A percentile compares a stretch with the other conserved stretches of the same genome.
These are phyloP conservation scores for Penicillium roqueforti DNA, from an alignment of 495 filamentous ascomycete species.

Conservation along the genomic window DNA sequence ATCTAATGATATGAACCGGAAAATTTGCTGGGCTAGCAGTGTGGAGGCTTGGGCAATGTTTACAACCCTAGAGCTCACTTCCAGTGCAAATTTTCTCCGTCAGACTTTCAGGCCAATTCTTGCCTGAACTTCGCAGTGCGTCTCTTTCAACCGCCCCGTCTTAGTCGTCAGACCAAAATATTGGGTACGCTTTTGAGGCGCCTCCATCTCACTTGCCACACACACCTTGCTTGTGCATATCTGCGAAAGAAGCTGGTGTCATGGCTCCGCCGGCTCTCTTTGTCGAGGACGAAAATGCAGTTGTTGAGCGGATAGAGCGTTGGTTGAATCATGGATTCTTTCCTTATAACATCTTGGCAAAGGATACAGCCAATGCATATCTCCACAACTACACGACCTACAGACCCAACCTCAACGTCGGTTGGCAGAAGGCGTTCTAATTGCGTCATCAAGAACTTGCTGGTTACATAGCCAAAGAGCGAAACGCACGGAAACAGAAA, in stretches of 20 bases:
- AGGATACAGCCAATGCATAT: conserved; percentile 1
- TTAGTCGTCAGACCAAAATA: too few relatives aligned
- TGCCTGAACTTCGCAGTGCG: neutral
- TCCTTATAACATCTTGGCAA: neutral
- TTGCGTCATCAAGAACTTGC: neutral
- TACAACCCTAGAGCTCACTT: too few relatives aligned
- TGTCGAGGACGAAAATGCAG: neutral
- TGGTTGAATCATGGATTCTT: neutral
- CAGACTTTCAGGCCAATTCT: neutral
- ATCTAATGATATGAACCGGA: neutral
- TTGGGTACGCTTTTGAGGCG: neutral
- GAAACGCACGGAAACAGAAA: neutral
- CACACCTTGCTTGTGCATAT: neutral
- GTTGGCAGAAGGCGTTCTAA: neutral
- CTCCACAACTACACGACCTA: neutral
- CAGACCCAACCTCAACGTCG: neutral
- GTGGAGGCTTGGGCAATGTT: neutral
- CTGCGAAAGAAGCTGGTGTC: neutral
- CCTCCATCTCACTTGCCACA: neutral
- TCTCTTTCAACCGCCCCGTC: too few relatives aligned
- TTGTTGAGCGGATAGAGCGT: neutral
- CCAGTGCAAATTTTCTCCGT: neutral
- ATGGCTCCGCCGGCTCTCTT: neutral
- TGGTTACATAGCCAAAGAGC: neutral
- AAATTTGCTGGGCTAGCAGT: neutral